Base-by-base conservation (phyloP, 2,329 filamentous ascomycete genomes). In the Fusarium stilboides region DNA sequence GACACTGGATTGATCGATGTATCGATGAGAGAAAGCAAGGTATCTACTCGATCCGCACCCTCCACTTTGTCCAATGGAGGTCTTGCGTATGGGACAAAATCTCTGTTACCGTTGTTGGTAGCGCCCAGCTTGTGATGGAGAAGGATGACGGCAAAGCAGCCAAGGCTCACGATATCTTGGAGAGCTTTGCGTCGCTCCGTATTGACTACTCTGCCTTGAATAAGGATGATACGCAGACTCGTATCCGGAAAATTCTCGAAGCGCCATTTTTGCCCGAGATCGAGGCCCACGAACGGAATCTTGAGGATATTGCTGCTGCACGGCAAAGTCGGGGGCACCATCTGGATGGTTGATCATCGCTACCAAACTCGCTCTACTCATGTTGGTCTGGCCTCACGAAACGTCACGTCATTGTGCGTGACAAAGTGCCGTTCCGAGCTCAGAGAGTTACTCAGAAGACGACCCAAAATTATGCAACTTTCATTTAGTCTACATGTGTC, bases 1-100 rank as follows among this genome's bases (percentile, higher is more conserved):
- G 52, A 14, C 52, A 55, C 17, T 46, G 31, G 33, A 17, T 55
- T 4, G 2, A 17, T 5, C 20, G 42, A 13, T 17, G 5, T n/a
- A 28, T 46, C 5, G 52, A 55, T 6, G 42, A 55, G n/a, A 33
- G 33, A 5, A 46, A 37, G 6, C 28, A 8, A 17, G 33, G 31
- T 13, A 6, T 46, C 7, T 55, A 37, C 22, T 3, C 3, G 2
- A 46, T 46, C n/a, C 42, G 39, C 22, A 37, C 31, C 10, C 42
- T 55, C 20, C 52, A 55, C 17, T 46, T 20, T 15, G 42, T 55
- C 4, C 52, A 55, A 22, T 55, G 52, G 52, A 22, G 42, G 13
- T 12, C 13, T 8, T 15, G 46, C 8, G 9, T 46, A 8, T 55
- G 52, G 52, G 10, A 15, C 1, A n/a, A 10, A 2, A 8, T 55